phyloP scores from a whole-genome alignment of 805 yeast species.

The Candida coquimbonensis region DNA sequence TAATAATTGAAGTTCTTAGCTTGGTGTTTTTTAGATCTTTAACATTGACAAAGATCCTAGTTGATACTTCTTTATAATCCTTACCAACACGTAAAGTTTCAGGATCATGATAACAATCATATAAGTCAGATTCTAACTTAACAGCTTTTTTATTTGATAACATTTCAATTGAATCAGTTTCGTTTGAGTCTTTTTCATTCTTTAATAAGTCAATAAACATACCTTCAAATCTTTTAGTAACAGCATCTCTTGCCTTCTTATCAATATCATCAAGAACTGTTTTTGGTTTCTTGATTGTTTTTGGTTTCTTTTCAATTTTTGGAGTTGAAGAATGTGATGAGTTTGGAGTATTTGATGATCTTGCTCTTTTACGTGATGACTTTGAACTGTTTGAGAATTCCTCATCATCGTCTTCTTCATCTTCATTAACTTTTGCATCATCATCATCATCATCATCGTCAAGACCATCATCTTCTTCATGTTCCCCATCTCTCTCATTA shows the following conservation, averaged over 20 bases:
- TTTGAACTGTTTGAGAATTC: not conserved
- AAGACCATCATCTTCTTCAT: constrained; percentile 2
- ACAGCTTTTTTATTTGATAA: constrained; percentile 40
- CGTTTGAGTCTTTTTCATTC: constrained; percentile 23
- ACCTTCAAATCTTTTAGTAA: constrained; percentile 40
- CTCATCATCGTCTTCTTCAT: too few species aligned
- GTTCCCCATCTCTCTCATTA: constrained; percentile 1
- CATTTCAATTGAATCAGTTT: constrained; percentile 25
- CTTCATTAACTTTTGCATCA: too few species aligned
- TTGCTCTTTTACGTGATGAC: not conserved
- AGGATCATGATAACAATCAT: constrained; percentile 28
- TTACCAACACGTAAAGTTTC: constrained; percentile 17
- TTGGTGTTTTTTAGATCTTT: constrained; percentile 47
- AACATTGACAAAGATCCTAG: constrained; percentile 58
- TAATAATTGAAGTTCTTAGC: constrained; percentile 52
- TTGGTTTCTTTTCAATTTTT: constrained; percentile 2
- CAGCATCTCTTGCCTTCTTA: constrained; percentile 27
- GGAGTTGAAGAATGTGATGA: not conserved
- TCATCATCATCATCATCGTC: not conserved
- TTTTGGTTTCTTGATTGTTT: not conserved
- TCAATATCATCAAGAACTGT: constrained; percentile 8
- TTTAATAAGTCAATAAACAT: constrained; percentile 42
- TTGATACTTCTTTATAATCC: constrained; percentile 58
- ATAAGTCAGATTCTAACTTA: constrained; percentile 46
- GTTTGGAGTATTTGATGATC: not conserved